Evolutionary conservation across 2,329 filamentous ascomycete genomes (phyloP), one percentile per base, ranked within the genome.

Genomic region (Fusarium odoratissimum): DNA sequence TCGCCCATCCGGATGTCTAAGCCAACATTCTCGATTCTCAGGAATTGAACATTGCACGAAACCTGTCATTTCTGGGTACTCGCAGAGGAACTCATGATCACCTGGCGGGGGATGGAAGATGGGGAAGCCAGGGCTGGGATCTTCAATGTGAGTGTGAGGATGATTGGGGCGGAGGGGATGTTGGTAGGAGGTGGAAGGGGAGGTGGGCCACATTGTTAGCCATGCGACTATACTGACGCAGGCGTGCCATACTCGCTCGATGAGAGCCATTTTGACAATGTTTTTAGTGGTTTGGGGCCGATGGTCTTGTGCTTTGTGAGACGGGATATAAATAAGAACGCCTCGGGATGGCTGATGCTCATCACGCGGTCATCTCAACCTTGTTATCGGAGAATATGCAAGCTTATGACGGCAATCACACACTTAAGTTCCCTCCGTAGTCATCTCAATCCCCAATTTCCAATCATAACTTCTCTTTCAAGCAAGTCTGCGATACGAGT

Each of bases 1-100:
- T 4, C 64, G 28, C 6, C 71, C 76, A 9, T 75, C 56, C 10
- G 51, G 33, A 23, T 77, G 73, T 37, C 66, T 49, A 6, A 79
- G 76, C 78, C 78, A 80, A 31, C 78, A 80, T 13, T 64, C 65
- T 54, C 77, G 60, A 19, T 79, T 71, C 6, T 76, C 64, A 0
- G 74, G n/a, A 1, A 66, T 76, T 0, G 76, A 79, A 38, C 78
- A 80, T 14, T 63, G 41, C 9, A 67, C 54, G 49, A 75, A 80
- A 4, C 58, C 78, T 4, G 67, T 52, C 76, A 79, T 78, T 8
- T 40, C 40, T 3, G 69, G 64, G 51, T 79, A 79, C 14, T 79
- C 71, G 19, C 78, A 79, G 10, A 35, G 40, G 44, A 79, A 79
- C 0, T 75, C 61, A 41, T 71, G 60, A 14, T 74, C 72, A 5